Conservation (phyloP, 768 basidiomycete genomes). For the Clitopilus hobsonii region DNA sequence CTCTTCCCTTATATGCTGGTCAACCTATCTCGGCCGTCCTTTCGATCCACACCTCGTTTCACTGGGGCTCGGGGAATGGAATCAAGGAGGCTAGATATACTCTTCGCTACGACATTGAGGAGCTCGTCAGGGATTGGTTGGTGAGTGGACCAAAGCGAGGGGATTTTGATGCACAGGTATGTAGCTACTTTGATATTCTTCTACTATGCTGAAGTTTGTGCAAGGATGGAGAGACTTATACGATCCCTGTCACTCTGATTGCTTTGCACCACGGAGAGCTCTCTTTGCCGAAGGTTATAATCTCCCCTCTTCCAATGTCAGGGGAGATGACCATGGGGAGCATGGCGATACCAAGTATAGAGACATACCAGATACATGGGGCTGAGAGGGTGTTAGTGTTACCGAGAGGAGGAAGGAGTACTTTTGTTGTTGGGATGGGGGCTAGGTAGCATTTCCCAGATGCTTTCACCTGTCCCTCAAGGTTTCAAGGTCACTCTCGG, state of each 20-base stretch:
- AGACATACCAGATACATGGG: constrained; percentile 82
- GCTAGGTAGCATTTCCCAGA: constrained; percentile 14
- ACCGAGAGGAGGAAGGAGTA: constrained; percentile 78
- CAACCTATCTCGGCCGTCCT: constrained; percentile 75
- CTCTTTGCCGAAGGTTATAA: constrained; percentile 64
- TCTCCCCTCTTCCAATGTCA: constrained; percentile 54
- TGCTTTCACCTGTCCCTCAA: no score
- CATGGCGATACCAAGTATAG: constrained; percentile 56
- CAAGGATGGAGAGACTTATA: constrained; percentile 60
- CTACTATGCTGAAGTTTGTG: not conserved
- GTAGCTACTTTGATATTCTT: constrained; percentile 13
- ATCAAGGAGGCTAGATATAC: constrained; percentile 38
- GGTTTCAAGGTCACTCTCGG: no score
- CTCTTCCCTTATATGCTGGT: constrained; percentile 69
- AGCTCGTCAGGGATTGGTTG: constrained; percentile 81
- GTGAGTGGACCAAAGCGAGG: constrained; percentile 87
- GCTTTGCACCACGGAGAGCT: constrained; percentile 84
- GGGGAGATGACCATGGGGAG: constrained; percentile 55
- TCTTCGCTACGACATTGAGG: constrained; percentile 80
- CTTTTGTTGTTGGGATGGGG: constrained; percentile 78
- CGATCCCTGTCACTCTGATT: constrained; percentile 71
- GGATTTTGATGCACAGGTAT: constrained; percentile 69
- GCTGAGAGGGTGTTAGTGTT: constrained; percentile 78
- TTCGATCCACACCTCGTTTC: constrained; percentile 66
- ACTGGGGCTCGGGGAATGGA: constrained; percentile 58